These are phyloP conservation scores for Fusarium nelsonii DNA, from an alignment of 2,329 filamentous ascomycete species.

Conservation along the genomic window DNA sequence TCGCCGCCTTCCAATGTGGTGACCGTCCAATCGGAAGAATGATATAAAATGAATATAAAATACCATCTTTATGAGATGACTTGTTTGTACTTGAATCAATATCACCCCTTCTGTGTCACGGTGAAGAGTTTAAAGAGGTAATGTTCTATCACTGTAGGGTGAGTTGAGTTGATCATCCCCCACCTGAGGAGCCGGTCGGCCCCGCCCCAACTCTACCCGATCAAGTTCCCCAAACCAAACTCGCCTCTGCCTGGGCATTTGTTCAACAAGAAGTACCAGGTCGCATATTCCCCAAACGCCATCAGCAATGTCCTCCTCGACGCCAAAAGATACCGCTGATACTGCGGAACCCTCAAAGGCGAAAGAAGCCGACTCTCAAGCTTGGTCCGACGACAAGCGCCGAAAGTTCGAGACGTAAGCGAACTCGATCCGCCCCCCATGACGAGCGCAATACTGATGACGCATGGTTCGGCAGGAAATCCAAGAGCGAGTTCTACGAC, in stretches of 20 bases:
- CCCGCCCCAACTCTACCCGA: constrained; percentile 20
- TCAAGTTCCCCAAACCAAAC: constrained; percentile 5
- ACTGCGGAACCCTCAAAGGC: constrained; percentile 31
- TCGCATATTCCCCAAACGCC: constrained; percentile 4
- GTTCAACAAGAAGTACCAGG: not conserved
- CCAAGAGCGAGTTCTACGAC: constrained; percentile 89
- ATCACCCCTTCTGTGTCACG: not conserved
- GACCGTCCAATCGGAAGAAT: too few species aligned
- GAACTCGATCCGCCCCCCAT: not conserved
- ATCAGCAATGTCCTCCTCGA: constrained; percentile 40
- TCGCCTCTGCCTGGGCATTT: not conserved
- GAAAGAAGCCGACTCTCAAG: constrained; percentile 47
- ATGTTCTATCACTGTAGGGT: not conserved
- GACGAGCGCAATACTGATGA: constrained; percentile 5
- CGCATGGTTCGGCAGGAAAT: constrained; percentile 71
- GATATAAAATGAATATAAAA: too few species aligned
- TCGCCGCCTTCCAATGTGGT: too few species aligned
- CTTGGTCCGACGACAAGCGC: constrained; percentile 71
- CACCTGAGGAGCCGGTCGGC: constrained; percentile 3
- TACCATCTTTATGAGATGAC: too few species aligned
- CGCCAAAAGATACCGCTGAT: constrained; percentile 36
- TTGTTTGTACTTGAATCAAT: too few species aligned
- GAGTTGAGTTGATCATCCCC: not conserved
- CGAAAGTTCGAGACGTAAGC: constrained; percentile 73
- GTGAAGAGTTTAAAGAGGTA: not conserved